Conservation (phyloP, 768 basidiomycete species). For the Trametes meyenii region DNA sequence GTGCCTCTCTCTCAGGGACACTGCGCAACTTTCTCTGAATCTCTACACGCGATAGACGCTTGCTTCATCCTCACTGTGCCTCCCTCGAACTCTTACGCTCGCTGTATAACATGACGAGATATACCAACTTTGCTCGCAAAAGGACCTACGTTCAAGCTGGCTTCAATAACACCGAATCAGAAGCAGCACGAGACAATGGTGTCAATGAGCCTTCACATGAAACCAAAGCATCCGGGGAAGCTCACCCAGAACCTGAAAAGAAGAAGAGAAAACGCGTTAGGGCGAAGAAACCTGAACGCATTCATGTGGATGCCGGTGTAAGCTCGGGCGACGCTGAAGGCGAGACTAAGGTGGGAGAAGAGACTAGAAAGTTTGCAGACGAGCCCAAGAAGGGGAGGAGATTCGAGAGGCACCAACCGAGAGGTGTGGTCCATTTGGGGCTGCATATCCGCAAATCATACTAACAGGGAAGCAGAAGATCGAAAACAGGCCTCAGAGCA, state of each 20-base stretch:
- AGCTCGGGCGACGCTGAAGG: constrained; percentile 17
- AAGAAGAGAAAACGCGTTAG: constrained; percentile 64
- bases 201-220: constrained; percentile 2
- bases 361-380: constrained; percentile 28
- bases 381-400: constrained; percentile 36
- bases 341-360: constrained; percentile 5
- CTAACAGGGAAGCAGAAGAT: constrained; percentile 3
- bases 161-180: constrained; percentile 37
- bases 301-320: constrained; percentile 9
- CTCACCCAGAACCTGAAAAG: constrained; percentile 39
- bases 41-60: too few relatives aligned
- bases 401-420: constrained; percentile 30
- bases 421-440: constrained; percentile 25
- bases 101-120: constrained; percentile 59
- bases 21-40: too few relatives aligned
- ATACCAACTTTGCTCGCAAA: constrained; percentile 76
- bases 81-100: background rate
- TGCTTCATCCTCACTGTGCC: background rate
- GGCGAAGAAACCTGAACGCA: constrained; percentile 38
- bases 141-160: constrained; percentile 71
- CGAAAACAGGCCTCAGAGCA: constrained; percentile 49
- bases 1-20: background rate
- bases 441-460: background rate
- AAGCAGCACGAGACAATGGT: constrained; percentile 19
- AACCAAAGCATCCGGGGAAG: constrained; percentile 14